Percentiles rank a stretch among this genome's conserved stretches.
These are phyloP conservation scores for Phycomyces blakesleeanus DNA, from an alignment of 192 early-diverging fungal species.

Conservation along the genomic window DNA sequence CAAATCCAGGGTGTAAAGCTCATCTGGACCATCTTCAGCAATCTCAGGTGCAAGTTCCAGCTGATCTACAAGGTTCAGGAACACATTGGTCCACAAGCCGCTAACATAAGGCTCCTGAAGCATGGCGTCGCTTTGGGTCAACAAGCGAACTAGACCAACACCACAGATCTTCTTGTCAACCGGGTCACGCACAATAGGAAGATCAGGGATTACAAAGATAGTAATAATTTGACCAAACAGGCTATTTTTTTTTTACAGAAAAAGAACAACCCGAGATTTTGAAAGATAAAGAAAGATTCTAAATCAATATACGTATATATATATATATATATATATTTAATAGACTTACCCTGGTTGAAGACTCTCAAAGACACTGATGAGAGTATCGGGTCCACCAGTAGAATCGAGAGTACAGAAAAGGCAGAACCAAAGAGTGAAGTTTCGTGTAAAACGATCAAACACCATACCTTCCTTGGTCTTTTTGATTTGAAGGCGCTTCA, in stretches of 20 bases:
- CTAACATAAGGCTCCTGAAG: constrained; percentile 51
- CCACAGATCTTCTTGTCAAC: constrained; percentile 61
- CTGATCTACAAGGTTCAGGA: constrained; percentile 49
- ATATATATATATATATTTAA: too few relatives aligned
- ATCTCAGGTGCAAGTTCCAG: constrained; percentile 56
- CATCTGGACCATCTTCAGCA: constrained; percentile 52
- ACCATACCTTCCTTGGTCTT: constrained; percentile 26
- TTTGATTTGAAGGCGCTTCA: constrained; percentile 49
- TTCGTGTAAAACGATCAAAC: constrained; percentile 55
- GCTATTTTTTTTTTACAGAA: constrained; percentile 28
- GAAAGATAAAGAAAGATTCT: constrained; percentile 4
- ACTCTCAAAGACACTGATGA: constrained; percentile 55
- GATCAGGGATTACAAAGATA: constrained; percentile 62
- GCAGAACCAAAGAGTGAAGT: constrained; percentile 66
- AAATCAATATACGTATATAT: too few relatives aligned
- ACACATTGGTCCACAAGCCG: constrained; percentile 43
- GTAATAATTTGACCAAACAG: constrained; percentile 65
- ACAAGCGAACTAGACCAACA: constrained; percentile 60
- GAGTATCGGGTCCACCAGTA: constrained; percentile 51
- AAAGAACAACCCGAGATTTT: too few relatives aligned
- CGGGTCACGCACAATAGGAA: constrained; percentile 49
- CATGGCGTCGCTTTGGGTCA: constrained; percentile 54
- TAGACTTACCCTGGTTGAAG: constrained; percentile 54
- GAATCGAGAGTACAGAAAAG: constrained; percentile 64
- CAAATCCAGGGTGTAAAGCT: constrained; percentile 67